phyloP scores from a whole-genome alignment of 2,329 filamentous ascomycete genomes.

The Aspergillus niger region DNA sequence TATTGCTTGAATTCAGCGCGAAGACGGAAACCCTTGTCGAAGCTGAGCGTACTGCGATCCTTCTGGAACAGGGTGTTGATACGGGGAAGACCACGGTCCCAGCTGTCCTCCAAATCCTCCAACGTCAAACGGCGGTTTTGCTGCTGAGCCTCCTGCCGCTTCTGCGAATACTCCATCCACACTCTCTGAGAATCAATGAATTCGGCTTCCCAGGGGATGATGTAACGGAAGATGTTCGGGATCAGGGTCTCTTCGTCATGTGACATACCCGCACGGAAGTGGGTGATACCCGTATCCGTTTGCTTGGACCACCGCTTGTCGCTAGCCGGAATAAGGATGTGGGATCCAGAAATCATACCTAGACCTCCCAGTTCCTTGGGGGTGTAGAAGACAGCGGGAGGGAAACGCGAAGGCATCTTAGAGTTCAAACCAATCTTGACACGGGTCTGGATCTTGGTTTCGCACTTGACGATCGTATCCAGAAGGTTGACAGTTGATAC shows the following conservation, averaged over 20 bases:
- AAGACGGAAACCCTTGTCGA: conserved; percentile 97
- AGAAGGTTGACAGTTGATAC: conserved; percentile 92
- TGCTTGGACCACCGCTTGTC: conserved; percentile 99
- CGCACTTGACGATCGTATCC: conserved; percentile 98
- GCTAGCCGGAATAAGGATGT: conserved; percentile 94
- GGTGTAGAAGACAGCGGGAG: conserved; percentile 96
- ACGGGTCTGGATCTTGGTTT: conserved; percentile 98
- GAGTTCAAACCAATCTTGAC: conserved; percentile 99
- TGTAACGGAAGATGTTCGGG: conserved; percentile 98
- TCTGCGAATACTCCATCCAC: conserved; percentile 99
- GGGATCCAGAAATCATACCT: conserved; percentile 98
- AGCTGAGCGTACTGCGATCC: conserved; percentile 92
- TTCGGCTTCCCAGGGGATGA: conserved; percentile 98
- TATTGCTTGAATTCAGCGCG: conserved; percentile 98
- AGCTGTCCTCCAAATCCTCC: conserved; percentile 95
- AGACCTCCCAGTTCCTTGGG: conserved; percentile 96
- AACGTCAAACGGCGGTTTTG: conserved; percentile 93
- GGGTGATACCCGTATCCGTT: conserved; percentile 94
- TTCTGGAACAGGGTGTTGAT: conserved; percentile 99
- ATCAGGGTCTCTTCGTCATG: conserved; percentile 97
- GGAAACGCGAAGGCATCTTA: conserved; percentile 99
- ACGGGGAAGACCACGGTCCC: conserved; percentile 94
- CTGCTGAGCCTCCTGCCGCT: conserved; percentile 93
- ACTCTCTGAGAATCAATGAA: conserved; percentile 99
- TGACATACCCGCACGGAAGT: conserved; percentile 96